These are phyloP conservation scores for Xylaria digitata DNA, from an alignment of 2,329 filamentous ascomycete genomes.

Conservation along the genomic window DNA sequence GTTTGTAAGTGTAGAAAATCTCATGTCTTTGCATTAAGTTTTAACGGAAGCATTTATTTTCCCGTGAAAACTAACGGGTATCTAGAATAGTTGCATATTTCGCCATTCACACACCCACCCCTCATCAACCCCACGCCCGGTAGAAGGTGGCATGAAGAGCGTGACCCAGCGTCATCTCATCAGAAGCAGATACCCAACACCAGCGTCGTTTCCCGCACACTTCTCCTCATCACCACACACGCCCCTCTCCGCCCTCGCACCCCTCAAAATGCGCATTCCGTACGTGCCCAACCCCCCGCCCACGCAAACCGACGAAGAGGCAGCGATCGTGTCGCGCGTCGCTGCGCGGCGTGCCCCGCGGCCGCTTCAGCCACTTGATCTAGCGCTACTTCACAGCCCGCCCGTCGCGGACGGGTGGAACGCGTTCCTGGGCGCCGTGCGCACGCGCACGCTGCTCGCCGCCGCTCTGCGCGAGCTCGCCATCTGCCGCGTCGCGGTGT, in stretches of 20 bases:
- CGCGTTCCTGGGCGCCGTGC: conserved; percentile 72
- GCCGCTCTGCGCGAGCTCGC: conserved; percentile 77
- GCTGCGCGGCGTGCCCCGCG: conserved; percentile 73
- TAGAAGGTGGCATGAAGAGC: not conserved
- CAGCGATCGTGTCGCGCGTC: conserved; percentile 72
- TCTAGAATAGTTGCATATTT: not conserved
- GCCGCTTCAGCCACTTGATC: conserved; percentile 79
- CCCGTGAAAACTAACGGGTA: not conserved
- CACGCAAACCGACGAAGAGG: conserved; percentile 58
- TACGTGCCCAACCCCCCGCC: conserved; percentile 68
- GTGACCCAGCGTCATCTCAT: not conserved
- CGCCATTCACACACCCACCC: not conserved
- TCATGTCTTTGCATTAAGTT: not conserved
- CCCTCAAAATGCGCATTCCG: conserved; percentile 70
- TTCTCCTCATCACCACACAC: not conserved
- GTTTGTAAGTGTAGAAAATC: not conserved
- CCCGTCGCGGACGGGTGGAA: conserved; percentile 82
- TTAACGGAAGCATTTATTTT: not conserved
- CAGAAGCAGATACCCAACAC: not conserved
- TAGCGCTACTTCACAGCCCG: conserved; percentile 79
- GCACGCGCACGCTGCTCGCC: conserved; percentile 63
- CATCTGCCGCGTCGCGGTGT: conserved; percentile 82
- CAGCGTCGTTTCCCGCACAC: not conserved
- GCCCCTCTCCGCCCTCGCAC: not conserved
- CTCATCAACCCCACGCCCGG: not conserved